phyloP scores from a whole-genome alignment of 2,329 filamentous ascomycete species.

The Spiromastix sp. region DNA sequence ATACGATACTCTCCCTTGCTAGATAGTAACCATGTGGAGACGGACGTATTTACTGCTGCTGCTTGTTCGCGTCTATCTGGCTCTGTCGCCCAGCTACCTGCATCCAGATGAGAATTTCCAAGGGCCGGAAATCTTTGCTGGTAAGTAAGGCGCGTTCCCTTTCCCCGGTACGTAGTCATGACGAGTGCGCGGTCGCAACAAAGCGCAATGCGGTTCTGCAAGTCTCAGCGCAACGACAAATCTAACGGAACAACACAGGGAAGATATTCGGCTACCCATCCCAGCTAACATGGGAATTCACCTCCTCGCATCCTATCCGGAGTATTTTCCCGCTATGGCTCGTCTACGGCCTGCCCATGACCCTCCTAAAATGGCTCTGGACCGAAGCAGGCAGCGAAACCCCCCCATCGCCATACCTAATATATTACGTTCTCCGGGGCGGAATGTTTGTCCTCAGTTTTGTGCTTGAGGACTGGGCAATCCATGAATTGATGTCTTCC shows the following conservation, averaged over 20 bases:
- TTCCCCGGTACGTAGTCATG: constrained; percentile 12
- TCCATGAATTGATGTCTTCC: constrained; percentile 78
- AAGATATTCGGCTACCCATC: constrained; percentile 89
- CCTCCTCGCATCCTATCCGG: constrained; percentile 73
- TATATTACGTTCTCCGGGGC: constrained; percentile 80
- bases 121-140: constrained; percentile 91
- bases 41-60: constrained; percentile 77
- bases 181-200: constrained; percentile 3
- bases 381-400: constrained; percentile 69
- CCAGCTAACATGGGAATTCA: constrained; percentile 92
- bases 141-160: no score
- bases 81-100: constrained; percentile 87
- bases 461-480: constrained; percentile 93
- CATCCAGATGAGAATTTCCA: constrained; percentile 99
- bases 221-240: background rate
- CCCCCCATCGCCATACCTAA: constrained; percentile 63
- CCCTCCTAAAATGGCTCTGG: constrained; percentile 84
- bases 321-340: constrained; percentile 97
- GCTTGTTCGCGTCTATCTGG: constrained; percentile 84
- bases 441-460: constrained; percentile 95
- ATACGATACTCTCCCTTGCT: no score
- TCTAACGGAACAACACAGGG: no score
- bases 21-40: constrained; percentile 93
- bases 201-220: constrained; percentile 1
- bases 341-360: constrained; percentile 88